Conservation (phyloP, 805 yeast genomes). For the Sugiyamaella chiloensis region DNA sequence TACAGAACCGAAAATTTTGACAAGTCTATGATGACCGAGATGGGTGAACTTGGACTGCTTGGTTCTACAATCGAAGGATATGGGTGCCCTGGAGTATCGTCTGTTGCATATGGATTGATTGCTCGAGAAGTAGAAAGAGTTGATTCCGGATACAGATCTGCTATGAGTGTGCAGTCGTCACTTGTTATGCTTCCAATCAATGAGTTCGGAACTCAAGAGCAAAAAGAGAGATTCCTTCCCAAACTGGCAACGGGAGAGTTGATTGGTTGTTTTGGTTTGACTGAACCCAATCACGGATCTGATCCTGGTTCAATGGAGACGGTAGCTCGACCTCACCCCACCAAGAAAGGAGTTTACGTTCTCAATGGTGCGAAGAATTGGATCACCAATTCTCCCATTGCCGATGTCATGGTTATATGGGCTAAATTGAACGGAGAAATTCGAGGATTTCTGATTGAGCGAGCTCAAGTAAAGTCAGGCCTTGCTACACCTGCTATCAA, state of each 20-base stretch:
- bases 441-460: conserved; percentile 43
- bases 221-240: conserved; percentile 41
- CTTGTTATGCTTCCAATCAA: conserved; percentile 43
- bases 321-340: conserved; percentile 43
- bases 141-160: conserved; percentile 44
- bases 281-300: conserved; percentile 64
- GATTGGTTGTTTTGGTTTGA: conserved; percentile 62
- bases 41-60: conserved; percentile 42
- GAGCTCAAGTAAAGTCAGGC: conserved; percentile 30
- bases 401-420: conserved; percentile 42
- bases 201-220: conserved; percentile 40
- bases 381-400: conserved; percentile 48
- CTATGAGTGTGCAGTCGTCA: conserved; percentile 45
- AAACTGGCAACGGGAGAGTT: conserved; percentile 40
- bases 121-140: conserved; percentile 46
- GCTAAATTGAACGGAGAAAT: conserved; percentile 43
- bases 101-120: conserved; percentile 42
- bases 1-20: conserved; percentile 39
- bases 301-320: conserved; percentile 60
- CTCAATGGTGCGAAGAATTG: conserved; percentile 42
- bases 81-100: conserved; percentile 43
- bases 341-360: conserved; percentile 40
- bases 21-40: conserved; percentile 35
- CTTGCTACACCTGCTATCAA: conserved; percentile 41
- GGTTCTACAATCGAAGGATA: conserved; percentile 43